A percentile compares a stretch with the other conserved stretches of the same genome.
phyloP scores from a whole-genome alignment of 176 grass and related monocot species.

The Urochloa ruziziensis region DNA sequence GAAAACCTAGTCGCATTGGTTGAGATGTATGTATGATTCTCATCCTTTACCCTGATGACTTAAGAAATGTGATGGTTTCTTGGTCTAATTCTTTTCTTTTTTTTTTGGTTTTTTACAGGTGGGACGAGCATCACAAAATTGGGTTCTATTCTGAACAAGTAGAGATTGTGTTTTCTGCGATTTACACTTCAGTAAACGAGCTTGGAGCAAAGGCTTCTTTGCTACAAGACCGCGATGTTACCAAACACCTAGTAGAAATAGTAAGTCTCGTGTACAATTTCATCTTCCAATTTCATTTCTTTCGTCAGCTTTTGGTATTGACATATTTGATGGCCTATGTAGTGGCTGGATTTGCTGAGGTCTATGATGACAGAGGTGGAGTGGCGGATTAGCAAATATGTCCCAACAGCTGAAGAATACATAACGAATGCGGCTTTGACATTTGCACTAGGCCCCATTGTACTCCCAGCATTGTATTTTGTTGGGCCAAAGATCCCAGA shows the following conservation, averaged over 20 bases:
- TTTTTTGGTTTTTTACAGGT: slow-evolving; percentile 29
- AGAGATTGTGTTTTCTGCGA: slow-evolving; percentile 57
- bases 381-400: slow-evolving; percentile 36
- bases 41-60: neutral
- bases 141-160: slow-evolving; percentile 68
- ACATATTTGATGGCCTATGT: slow-evolving; percentile 6
- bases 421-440: slow-evolving; percentile 53
- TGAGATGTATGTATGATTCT: slow-evolving; percentile 53
- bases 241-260: slow-evolving; percentile 49
- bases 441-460: slow-evolving; percentile 59
- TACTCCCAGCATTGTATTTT: slow-evolving; percentile 65
- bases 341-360: slow-evolving; percentile 63
- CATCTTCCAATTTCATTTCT: neutral
- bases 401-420: slow-evolving; percentile 60
- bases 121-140: slow-evolving; percentile 54
- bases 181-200: slow-evolving; percentile 56
- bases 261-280: slow-evolving; percentile 41
- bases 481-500: slow-evolving; percentile 44
- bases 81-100: neutral
- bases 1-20: slow-evolving; percentile 56
- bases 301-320: neutral
- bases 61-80: neutral
- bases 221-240: slow-evolving; percentile 53
- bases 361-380: slow-evolving; percentile 71
- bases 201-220: slow-evolving; percentile 50